Base-by-base conservation (phyloP, 768 basidiomycete species). In the Terana coerulea region DNA sequence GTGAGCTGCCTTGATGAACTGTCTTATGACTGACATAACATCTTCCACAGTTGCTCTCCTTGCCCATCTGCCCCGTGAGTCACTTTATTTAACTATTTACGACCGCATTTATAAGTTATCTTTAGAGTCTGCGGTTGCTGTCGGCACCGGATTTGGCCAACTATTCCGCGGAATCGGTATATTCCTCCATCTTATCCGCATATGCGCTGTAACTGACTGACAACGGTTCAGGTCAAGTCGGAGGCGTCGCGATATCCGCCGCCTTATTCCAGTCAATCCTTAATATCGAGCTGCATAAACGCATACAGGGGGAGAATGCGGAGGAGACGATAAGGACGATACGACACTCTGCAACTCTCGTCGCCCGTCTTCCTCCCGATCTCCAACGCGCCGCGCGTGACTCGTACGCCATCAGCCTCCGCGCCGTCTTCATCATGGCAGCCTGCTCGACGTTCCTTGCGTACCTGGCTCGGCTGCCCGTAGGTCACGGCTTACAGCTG, bases 131-230 rank as follows among this genome's bases (percentile, higher is more conserved):
- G 74, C 74, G 22, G 80, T 85, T 70, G 83, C 86, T 14, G 75
- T 85, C 2, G 84, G 80, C 1, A 86, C 84, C 5, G 85, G 86
- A 0, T 87, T 87, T 56, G 78, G 75, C 11, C 81, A 83, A 52
- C 67, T 86, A 5, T 83, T 86, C 64, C 74, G 86, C 3, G 84
- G 85, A 3, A 11, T 47, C 80, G 84, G 41, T n/a, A n/a, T n/a
- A n/a, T n/a, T n/a, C n/a, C n/a, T n/a, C n/a, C n/a, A n/a, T n/a
- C n/a, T n/a, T n/a, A n/a, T n/a, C n/a, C n/a, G n/a, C n/a, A n/a
- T n/a, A n/a, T n/a, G n/a, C n/a, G n/a, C n/a, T n/a, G n/a, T n/a
- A n/a, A n/a, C n/a, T n/a, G n/a, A n/a, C n/a, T n/a, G n/a, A n/a
- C n/a, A n/a, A n/a, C n/a, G n/a, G n/a, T n/a, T n/a, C n/a, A n/a